Evolutionary conservation across 2,329 filamentous ascomycete species (phyloP).

Genomic region (Cladorrhinum sp.): DNA sequence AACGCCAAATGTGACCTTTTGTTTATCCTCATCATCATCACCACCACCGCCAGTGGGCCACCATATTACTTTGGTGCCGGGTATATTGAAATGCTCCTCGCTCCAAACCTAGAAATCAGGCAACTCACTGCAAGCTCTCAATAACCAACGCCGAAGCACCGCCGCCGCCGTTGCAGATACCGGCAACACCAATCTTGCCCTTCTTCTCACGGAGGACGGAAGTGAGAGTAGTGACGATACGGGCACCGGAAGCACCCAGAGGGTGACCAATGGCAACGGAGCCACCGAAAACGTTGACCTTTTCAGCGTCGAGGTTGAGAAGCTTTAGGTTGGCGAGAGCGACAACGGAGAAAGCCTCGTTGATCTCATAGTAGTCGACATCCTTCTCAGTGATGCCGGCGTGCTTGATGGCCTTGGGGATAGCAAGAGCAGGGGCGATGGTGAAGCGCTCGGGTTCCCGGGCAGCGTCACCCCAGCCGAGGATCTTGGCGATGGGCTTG

Average conservation of each 20-base stretch:
- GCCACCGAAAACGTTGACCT: constrained; percentile 93
- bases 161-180: constrained; percentile 97
- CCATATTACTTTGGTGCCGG: neutral
- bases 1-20: constrained; percentile 11
- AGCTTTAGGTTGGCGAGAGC: constrained; percentile 95
- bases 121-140: constrained; percentile 62
- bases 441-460: constrained; percentile 94
- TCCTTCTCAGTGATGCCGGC: constrained; percentile 74
- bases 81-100: constrained; percentile 4
- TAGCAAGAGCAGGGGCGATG: constrained; percentile 85
- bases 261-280: constrained; percentile 95
- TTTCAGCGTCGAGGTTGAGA: constrained; percentile 72
- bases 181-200: constrained; percentile 88
- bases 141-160: constrained; percentile 92
- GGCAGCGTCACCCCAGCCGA: constrained; percentile 94
- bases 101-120: constrained; percentile 10
- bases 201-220: constrained; percentile 87
- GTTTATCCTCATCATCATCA: neutral
- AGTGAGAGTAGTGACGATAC: constrained; percentile 85
- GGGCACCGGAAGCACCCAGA: constrained; percentile 87
- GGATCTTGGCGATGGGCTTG: constrained; percentile 92
- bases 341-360: constrained; percentile 97
- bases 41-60: neutral
- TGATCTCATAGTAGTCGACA: constrained; percentile 96
- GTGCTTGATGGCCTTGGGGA: constrained; percentile 96